Conservation (phyloP, 1,284 basidiomycete species). For the Ustanciosporium gigantosporum region DNA sequence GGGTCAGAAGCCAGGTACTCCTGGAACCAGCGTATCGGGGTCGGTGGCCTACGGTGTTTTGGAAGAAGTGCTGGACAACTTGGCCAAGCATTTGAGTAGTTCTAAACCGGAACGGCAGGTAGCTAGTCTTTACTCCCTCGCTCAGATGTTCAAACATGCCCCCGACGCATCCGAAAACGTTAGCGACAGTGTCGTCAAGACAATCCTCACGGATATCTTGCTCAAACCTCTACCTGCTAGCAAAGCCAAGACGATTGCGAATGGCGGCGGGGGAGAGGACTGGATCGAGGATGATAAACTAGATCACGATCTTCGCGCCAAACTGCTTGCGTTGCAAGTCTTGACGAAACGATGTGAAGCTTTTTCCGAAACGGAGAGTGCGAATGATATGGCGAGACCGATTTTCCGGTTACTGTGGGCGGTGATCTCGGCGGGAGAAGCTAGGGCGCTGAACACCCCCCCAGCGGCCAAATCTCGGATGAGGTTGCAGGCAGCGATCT, state of each 20-base stretch:
- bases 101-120: conserved; percentile 68
- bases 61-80: conserved; percentile 64
- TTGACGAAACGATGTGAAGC: conserved; percentile 44
- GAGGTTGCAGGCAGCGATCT: conserved; percentile 78
- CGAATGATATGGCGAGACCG: conserved; percentile 38
- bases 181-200: conserved; percentile 76
- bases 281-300: conserved; percentile 48
- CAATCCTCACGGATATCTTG: conserved; percentile 66
- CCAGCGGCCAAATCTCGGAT: conserved; percentile 63
- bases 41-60: conserved; percentile 28
- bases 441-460: conserved; percentile 36
- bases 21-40: conserved; percentile 18
- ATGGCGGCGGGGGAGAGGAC: conserved; percentile 14
- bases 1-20: conserved; percentile 11
- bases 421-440: conserved; percentile 40
- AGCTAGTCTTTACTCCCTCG: conserved; percentile 73
- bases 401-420: conserved; percentile 48
- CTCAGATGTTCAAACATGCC: conserved; percentile 73
- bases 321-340: conserved; percentile 39
- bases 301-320: conserved; percentile 27
- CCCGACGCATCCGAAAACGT: conserved; percentile 76
- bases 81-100: conserved; percentile 68
- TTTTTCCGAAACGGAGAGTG: conserved; percentile 29
- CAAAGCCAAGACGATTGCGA: conserved; percentile 7
- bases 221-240: conserved; percentile 33